Conservation (phyloP, 176 grass and related monocot genomes). For the Pontederia crassipes region DNA sequence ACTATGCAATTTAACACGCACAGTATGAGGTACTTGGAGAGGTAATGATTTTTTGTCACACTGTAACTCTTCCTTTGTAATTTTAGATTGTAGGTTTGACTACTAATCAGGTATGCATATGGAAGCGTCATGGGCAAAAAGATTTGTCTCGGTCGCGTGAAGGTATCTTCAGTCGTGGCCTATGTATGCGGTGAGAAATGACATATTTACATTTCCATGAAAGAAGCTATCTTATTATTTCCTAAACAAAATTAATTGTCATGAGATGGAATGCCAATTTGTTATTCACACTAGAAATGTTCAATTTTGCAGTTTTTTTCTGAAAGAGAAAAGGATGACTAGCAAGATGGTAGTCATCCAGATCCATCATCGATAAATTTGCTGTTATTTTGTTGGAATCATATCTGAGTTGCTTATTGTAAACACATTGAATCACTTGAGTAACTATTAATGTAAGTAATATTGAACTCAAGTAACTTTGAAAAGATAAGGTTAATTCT, state of each 20-base stretch:
- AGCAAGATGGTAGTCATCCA: too few relatives aligned
- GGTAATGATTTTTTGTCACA: background rate
- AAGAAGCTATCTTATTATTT: background rate
- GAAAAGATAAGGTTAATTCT: too few relatives aligned
- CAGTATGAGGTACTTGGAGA: background rate
- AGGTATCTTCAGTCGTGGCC: slow-evolving; percentile 49
- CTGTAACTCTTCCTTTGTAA: background rate
- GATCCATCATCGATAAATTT: too few relatives aligned
- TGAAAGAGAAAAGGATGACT: too few relatives aligned
- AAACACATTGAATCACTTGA: too few relatives aligned
- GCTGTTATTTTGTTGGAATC: too few relatives aligned
- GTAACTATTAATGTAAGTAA: too few relatives aligned
- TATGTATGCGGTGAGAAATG: slow-evolving; percentile 69
- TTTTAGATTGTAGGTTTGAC: slow-evolving; percentile 69
- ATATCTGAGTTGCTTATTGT: too few relatives aligned
- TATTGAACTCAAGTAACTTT: too few relatives aligned
- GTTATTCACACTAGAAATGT: too few relatives aligned
- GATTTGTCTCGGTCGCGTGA: slow-evolving; percentile 55
- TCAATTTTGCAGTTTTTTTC: too few relatives aligned
- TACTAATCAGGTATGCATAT: slow-evolving; percentile 65
- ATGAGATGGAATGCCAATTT: background rate
- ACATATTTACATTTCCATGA: background rate
- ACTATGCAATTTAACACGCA: background rate
- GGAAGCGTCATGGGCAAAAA: slow-evolving; percentile 59
- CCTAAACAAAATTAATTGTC: background rate